Conservation (phyloP, 257 asterid genomes). For the Paulownia fortunei region DNA sequence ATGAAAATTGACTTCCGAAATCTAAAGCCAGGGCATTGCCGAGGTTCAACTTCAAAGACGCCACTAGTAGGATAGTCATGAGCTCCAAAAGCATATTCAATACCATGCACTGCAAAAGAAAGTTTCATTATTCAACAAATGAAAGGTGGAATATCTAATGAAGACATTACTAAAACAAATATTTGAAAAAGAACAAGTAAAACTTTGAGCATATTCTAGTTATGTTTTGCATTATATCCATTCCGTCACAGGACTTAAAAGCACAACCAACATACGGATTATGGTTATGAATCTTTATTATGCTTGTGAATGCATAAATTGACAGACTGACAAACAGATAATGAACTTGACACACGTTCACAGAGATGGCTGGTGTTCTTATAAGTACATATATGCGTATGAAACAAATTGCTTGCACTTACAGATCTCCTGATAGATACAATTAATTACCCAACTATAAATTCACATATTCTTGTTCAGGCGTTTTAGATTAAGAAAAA, state of each 20-base stretch:
- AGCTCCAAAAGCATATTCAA: constrained; percentile 90
- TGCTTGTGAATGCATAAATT: background rate
- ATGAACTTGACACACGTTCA: background rate
- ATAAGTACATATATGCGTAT: background rate
- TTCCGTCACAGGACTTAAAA: background rate
- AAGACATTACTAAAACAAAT: background rate
- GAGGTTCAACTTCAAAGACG: constrained; percentile 84
- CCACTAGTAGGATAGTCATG: constrained; percentile 81
- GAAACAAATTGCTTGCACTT: background rate
- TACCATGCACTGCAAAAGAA: constrained; percentile 64
- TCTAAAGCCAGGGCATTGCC: constrained; percentile 83
- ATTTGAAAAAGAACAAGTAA: background rate
- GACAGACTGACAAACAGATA: background rate
- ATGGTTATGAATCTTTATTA: background rate
- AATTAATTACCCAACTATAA: background rate
- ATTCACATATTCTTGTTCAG: background rate
- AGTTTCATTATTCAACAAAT: background rate
- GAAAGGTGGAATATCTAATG: background rate
- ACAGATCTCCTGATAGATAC: background rate
- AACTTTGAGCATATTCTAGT: background rate
- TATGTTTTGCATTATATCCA: background rate
- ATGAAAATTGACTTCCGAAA: constrained; percentile 77
- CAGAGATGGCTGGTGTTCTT: background rate
- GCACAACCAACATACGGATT: too few species aligned
- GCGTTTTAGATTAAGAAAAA: background rate